phyloP scores from a whole-genome alignment of 2,329 filamentous ascomycete species.

The Bipolaris victoriae region DNA sequence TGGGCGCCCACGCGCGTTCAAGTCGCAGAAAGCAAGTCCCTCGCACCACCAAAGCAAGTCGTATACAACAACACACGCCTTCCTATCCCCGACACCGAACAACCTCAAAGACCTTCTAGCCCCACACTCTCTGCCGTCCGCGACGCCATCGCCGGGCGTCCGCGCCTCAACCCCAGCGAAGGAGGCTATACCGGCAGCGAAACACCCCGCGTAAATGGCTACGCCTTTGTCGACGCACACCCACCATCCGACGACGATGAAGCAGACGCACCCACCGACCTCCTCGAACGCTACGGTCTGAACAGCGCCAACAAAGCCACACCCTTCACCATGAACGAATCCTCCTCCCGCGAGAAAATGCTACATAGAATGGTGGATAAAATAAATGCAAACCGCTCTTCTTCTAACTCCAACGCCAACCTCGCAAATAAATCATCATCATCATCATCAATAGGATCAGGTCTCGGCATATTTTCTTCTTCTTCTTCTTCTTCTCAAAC shows the following conservation, averaged over 20 bases:
- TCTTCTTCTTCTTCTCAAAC: conserved; percentile 43
- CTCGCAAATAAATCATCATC: neutral
- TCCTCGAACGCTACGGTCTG: conserved; percentile 55
- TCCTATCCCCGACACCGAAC: conserved; percentile 49
- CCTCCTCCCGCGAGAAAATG: conserved; percentile 77
- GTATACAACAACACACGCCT: conserved; percentile 84
- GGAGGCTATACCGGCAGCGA: conserved; percentile 69
- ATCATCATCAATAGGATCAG: conserved; percentile 20
- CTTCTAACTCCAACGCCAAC: neutral
- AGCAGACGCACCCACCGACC: conserved; percentile 46
- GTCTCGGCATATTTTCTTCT: conserved; percentile 32
- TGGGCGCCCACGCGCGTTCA: conserved; percentile 66
- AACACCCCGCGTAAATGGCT: conserved; percentile 91
- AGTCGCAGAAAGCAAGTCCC: conserved; percentile 71
- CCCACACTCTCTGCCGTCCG: conserved; percentile 83
- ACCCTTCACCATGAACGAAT: conserved; percentile 76
- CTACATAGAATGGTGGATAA: conserved; percentile 70
- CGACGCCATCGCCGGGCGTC: conserved; percentile 79
- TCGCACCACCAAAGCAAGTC: conserved; percentile 76
- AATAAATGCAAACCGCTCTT: conserved; percentile 26
- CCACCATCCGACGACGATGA: conserved; percentile 67
- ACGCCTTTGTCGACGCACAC: conserved; percentile 91
- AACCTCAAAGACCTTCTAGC: conserved; percentile 68
- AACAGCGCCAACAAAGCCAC: conserved; percentile 14
- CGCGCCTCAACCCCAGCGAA: conserved; percentile 67